These are phyloP conservation scores for Pichia sp. DNA, from an alignment of 1,139 yeast species.

Conservation along the genomic window DNA sequence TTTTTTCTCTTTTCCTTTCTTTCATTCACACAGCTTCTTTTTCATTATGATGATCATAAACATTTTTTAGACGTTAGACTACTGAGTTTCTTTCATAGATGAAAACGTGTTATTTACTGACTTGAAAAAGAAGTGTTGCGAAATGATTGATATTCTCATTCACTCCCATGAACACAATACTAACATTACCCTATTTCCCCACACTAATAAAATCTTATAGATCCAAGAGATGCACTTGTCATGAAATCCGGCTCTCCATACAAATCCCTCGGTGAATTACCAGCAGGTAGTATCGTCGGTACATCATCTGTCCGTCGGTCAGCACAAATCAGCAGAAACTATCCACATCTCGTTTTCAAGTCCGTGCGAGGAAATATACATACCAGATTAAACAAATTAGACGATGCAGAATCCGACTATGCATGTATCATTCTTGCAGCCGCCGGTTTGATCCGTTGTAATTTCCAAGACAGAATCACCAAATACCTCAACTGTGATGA, in stretches of 20 bases:
- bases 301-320: constrained; percentile 93
- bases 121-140: background rate
- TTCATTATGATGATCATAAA: constrained; percentile 29
- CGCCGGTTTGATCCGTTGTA: constrained; percentile 82
- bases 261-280: constrained; percentile 66
- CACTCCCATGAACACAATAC: constrained; percentile 12
- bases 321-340: constrained; percentile 65
- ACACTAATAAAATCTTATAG: constrained; percentile 28
- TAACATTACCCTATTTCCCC: constrained; percentile 10
- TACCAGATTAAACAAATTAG: constrained; percentile 78
- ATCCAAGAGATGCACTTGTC: constrained; percentile 92
- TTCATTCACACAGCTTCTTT: background rate
- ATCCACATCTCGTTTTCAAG: constrained; percentile 60
- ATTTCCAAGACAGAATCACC: constrained; percentile 69
- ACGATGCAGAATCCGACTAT: constrained; percentile 64
- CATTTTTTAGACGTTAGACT: constrained; percentile 50
- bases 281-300: constrained; percentile 85
- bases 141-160: too few relatives aligned
- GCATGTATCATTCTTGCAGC: constrained; percentile 85
- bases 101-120: constrained; percentile 29
- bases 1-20: background rate
- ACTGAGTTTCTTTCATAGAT: constrained; percentile 42
- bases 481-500: constrained; percentile 67
- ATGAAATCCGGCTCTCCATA: constrained; percentile 70
- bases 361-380: constrained; percentile 87